Base-by-base conservation (phyloP, 2,329 filamentous ascomycete genomes). In the Aspergillus jensenii region DNA sequence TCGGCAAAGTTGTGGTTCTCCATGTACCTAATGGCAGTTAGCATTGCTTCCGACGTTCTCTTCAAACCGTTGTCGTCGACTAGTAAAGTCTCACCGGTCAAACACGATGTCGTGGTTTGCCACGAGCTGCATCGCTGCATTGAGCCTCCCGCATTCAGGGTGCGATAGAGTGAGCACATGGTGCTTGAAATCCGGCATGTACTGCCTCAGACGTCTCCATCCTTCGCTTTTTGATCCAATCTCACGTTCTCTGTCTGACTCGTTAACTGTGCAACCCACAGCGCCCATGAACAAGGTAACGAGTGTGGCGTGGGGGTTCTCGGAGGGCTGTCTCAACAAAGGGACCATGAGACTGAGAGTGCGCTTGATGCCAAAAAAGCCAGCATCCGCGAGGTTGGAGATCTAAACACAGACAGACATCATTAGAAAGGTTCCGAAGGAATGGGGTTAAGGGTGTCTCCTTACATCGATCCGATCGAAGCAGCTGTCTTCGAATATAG, bases 251-350 rank as follows among this genome's bases (percentile, higher is more conserved):
- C 27, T 9, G 27, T 31, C 27, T 1, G 27, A 31, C 4, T 31
- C 27, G 9, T 31, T 46, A 12, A 37, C 14, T 37, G 12, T n/a
- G 5, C 8, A 63, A 2, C 46, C 11, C 19, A 74, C 61, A 1
- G 73, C 76, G 57, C 77, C 77, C 49, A 76, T 62, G 67, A 78
- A 80, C 1, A 78, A 68, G 9, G 73, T 71, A n/a, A 81, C 56
- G 1, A 80, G 65, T 0, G 75, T 76, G 1, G 78, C 78, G 27
- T 76, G 66, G 0, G 72, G 69, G 56, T 79, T 80, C 6, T 69
- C 44, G 1, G 3, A 1, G 7, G 59, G 68, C 0, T 58, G 19
- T 50, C 76, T 68, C 0, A 81, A 71, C 2, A 78, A 53, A 0
- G 68, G 71, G 4, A 59, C 65, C 37, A 79, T 69, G 9, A 56